These are phyloP conservation scores for cucumber (Cucumis sativus) DNA, from an alignment of 306 rosid genomes.

Conservation along the genomic window DNA sequence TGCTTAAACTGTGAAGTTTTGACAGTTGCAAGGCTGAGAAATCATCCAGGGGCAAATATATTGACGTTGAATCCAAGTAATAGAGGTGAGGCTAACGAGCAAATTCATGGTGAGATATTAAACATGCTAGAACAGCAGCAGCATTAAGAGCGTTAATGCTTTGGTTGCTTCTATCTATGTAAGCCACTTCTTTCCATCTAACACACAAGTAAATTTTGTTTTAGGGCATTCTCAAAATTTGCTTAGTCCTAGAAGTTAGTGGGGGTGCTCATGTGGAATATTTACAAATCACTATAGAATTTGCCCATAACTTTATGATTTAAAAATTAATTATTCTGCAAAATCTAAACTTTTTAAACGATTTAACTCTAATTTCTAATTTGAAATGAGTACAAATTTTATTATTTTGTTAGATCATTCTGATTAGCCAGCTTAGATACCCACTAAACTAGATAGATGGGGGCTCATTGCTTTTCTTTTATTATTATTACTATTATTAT, in stretches of 20 bases:
- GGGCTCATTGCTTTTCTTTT: not conserved
- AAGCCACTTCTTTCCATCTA: not conserved
- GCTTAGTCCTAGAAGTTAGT: not conserved
- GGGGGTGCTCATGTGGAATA: not conserved
- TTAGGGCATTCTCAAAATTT: not conserved
- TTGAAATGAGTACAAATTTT: not conserved
- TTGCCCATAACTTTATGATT: not conserved
- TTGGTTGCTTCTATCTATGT: not conserved
- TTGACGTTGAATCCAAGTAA: conserved; percentile 45
- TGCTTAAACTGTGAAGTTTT: conserved; percentile 7
- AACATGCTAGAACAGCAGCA: conserved; percentile 18
- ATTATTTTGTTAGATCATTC: not conserved
- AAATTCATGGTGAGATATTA: conserved; percentile 32
- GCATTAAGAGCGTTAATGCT: not conserved
- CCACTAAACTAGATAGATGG: not conserved
- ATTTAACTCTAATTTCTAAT: not conserved
- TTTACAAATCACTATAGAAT: not conserved
- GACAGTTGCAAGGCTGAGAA: conserved; percentile 73
- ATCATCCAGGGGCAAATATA: conserved; percentile 48
- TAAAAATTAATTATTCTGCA: not conserved
- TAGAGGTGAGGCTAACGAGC: conserved; percentile 50
- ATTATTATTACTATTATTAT: too few species aligned
- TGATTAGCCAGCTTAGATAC: not conserved
- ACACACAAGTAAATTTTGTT: not conserved
- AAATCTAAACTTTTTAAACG: not conserved